Evolutionary conservation across 495 filamentous ascomycete species (phyloP), one percentile per base, ranked within the genome.

Genomic region (Hyphodiscus hymeniophilus): DNA sequence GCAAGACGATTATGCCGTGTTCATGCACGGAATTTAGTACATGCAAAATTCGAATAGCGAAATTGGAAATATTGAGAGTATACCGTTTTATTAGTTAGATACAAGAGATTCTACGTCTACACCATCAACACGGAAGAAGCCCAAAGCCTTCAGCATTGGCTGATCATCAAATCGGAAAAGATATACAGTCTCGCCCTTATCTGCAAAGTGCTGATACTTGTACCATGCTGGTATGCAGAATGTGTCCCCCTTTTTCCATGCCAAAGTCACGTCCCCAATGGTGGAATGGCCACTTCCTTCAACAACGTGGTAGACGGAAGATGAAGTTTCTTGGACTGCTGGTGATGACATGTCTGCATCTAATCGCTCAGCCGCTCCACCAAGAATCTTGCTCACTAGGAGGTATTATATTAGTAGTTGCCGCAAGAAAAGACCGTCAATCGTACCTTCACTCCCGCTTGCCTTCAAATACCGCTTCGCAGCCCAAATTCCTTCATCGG

Each of bases 161-260:
- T 60, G 63, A 48, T 72, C 68, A 52, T 74, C 67, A 50, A 74
- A 72, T 0, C 63, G 62, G 47, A 69, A 72, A 28, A 71, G 48
- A 58, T 74, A 71, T 0, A 69, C 67, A 16, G 60, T 60, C 44
- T 65, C 62, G 6, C 39, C 58, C 1, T 26, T 18, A 21, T 52
- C 50, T 4, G 65, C 67, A 48, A 65, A 66, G 52, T 71, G 68
- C 56, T 70, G 62, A 45, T 67, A 69, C 33, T 47, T 57, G 34
- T 65, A 55, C 68, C 70, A 72, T 6, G 66, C 56, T 2, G 69
- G 70, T 17, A 74, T 54, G 45, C 65, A 67, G 44, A 72, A 72
- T 0, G 68, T 74, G 51, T 74, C 69, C 12, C 64, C 59, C 36
- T 54, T 41, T 38, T 63, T 59, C 67, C 67, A 72, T 3, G 36